These are phyloP conservation scores for Talaromyces sp. DNA, from an alignment of 2,329 filamentous ascomycete genomes.

Conservation along the genomic window DNA sequence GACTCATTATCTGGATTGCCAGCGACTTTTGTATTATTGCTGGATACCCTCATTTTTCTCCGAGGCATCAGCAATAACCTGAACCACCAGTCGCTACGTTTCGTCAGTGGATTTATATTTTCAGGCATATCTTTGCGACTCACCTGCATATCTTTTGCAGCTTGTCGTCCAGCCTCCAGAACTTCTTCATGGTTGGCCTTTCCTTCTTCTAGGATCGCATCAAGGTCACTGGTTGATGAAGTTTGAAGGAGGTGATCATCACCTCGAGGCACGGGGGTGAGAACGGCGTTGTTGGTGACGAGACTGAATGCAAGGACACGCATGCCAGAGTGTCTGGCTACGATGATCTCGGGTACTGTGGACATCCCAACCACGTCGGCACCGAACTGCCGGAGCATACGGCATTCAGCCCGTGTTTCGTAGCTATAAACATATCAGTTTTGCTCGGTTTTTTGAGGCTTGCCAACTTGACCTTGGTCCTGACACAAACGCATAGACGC, in stretches of 20 bases:
- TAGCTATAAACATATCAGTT: slow-evolving; percentile 40
- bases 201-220: slow-evolving; percentile 52
- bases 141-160: slow-evolving; percentile 60
- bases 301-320: slow-evolving; percentile 60
- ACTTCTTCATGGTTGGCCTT: slow-evolving; percentile 63
- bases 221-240: slow-evolving; percentile 47
- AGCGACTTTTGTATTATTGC: not conserved
- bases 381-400: slow-evolving; percentile 55
- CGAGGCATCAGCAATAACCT: slow-evolving; percentile 26
- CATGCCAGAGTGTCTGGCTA: slow-evolving; percentile 60
- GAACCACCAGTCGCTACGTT: slow-evolving; percentile 31
- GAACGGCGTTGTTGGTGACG: slow-evolving; percentile 60
- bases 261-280: slow-evolving; percentile 54
- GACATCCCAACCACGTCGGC: slow-evolving; percentile 69
- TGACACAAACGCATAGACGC: slow-evolving; percentile 60
- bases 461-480: slow-evolving; percentile 50
- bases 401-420: slow-evolving; percentile 61
- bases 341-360: slow-evolving; percentile 63
- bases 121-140: slow-evolving; percentile 10
- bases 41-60: slow-evolving; percentile 8
- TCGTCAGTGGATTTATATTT: slow-evolving; percentile 16
- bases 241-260: slow-evolving; percentile 51
- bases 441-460: not conserved
- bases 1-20: not conserved
- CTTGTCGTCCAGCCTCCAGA: slow-evolving; percentile 54